Conservation (phyloP, 116 monocot species). For the Posidonia oceanica region DNA sequence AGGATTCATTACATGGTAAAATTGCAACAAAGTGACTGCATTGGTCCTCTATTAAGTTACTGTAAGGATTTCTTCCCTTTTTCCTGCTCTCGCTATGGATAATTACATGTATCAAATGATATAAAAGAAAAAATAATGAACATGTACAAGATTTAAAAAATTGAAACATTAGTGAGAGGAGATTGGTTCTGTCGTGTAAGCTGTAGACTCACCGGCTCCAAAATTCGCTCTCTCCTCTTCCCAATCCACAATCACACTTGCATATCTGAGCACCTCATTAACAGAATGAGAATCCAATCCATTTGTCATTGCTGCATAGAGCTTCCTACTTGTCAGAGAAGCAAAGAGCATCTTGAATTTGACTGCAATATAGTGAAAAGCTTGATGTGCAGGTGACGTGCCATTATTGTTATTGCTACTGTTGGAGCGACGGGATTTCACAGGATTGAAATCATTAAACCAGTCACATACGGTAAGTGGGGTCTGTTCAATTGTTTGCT, state of each 20-base stretch:
- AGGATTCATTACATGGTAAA: too few relatives aligned
- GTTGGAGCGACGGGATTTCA: conserved; percentile 26
- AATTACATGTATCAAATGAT: too few relatives aligned
- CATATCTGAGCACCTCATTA: conserved; percentile 51
- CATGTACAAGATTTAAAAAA: too few relatives aligned
- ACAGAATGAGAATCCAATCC: conserved; percentile 44
- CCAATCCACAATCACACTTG: conserved; percentile 77
- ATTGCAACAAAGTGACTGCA: too few relatives aligned
- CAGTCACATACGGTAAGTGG: conserved; percentile 62
- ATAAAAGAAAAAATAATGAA: too few relatives aligned
- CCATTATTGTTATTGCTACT: conserved; percentile 8
- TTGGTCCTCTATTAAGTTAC: too few relatives aligned
- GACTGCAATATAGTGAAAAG: conserved; percentile 63
- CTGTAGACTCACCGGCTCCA: conserved; percentile 19
- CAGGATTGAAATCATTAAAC: conserved; percentile 72
- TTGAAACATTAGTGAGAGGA: too few relatives aligned
- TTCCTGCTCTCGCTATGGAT: too few relatives aligned
- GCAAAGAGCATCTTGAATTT: conserved; percentile 75
- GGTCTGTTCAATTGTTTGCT: conserved; percentile 45
- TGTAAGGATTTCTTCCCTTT: too few relatives aligned
- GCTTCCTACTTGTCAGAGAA: conserved; percentile 45
- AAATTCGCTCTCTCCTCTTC: conserved; percentile 43
- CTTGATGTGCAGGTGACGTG: conserved; percentile 27
- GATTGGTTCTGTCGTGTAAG: conserved; percentile 39
- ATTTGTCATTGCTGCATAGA: conserved; percentile 52